Evolutionary conservation across 768 basidiomycete species (phyloP).

Genomic region (Termitomyces sp.): DNA sequence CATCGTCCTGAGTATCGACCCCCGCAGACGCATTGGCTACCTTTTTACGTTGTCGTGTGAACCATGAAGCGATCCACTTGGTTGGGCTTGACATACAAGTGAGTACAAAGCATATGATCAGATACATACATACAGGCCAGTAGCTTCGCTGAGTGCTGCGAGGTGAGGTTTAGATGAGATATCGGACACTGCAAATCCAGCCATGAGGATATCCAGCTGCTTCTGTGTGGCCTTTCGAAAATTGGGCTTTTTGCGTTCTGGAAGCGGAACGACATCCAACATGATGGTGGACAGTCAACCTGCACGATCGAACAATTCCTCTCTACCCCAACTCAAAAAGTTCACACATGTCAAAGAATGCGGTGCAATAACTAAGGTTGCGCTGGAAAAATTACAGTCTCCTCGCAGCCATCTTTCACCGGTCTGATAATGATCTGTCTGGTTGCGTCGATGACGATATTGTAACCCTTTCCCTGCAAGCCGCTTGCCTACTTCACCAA

Average conservation of each 20-base stretch:
- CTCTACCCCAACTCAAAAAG: not conserved
- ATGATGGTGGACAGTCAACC: not conserved
- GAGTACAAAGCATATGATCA: not conserved
- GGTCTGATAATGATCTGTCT: not conserved
- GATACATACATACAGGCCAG: conserved; percentile 27
- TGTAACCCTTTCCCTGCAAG: not conserved
- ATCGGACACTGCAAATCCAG: conserved; percentile 20
- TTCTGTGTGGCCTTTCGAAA: conserved; percentile 20
- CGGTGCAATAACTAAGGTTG: not conserved
- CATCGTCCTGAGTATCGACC: not conserved
- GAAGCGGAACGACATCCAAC: conserved; percentile 12
- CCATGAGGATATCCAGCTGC: conserved; percentile 23
- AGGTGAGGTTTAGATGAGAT: conserved; percentile 17
- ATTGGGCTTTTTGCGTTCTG: conserved; percentile 9
- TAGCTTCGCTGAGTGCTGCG: conserved; percentile 22
- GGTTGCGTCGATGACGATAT: not conserved
- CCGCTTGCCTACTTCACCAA: not conserved
- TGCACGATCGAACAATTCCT: not conserved
- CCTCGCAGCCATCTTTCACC: not conserved
- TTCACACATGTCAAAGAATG: not conserved
- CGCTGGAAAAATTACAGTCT: not conserved
- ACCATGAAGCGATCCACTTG: conserved; percentile 33
- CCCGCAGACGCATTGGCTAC: conserved; percentile 10
- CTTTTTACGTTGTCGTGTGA: conserved; percentile 24
- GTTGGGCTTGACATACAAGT: conserved; percentile 16